phyloP scores from a whole-genome alignment of 495 filamentous ascomycete genomes.

The Astrothelium macrocarpum region DNA sequence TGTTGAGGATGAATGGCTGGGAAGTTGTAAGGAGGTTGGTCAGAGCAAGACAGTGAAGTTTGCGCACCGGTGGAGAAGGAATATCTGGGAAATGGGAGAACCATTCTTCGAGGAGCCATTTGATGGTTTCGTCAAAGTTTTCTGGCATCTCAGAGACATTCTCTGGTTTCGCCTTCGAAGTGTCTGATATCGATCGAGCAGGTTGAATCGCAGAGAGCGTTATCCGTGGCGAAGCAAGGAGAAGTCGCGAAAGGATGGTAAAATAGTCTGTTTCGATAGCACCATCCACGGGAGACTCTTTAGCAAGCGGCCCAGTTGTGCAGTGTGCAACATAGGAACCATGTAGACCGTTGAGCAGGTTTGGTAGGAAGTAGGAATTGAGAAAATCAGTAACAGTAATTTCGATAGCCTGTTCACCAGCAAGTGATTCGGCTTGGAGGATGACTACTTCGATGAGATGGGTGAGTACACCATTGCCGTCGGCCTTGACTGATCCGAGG shows the following conservation, averaged over 20 bases:
- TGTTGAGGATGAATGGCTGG: slow-evolving; percentile 46
- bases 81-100: slow-evolving; percentile 79
- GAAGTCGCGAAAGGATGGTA: slow-evolving; percentile 69
- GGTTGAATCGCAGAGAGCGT: slow-evolving; percentile 38
- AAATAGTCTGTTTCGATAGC: slow-evolving; percentile 76
- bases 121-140: slow-evolving; percentile 40
- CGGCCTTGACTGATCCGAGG: slow-evolving; percentile 49
- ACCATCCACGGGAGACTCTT: slow-evolving; percentile 50
- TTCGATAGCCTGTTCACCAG: slow-evolving; percentile 53
- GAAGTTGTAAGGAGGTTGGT: slow-evolving; percentile 66
- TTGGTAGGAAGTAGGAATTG: slow-evolving; percentile 53
- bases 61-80: slow-evolving; percentile 60
- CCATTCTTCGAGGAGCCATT: slow-evolving; percentile 80
- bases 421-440: slow-evolving; percentile 56
- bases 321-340: slow-evolving; percentile 62
- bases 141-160: slow-evolving; percentile 24
- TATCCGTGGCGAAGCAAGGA: slow-evolving; percentile 58
- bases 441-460: slow-evolving; percentile 63
- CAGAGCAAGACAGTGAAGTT: slow-evolving; percentile 71
- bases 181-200: not conserved
- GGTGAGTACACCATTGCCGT: slow-evolving; percentile 56
- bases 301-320: slow-evolving; percentile 65
- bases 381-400: slow-evolving; percentile 57
- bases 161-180: slow-evolving; percentile 8
- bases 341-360: slow-evolving; percentile 60